These are phyloP conservation scores for Alnus rubra DNA, from an alignment of 306 rosid species.

Conservation along the genomic window DNA sequence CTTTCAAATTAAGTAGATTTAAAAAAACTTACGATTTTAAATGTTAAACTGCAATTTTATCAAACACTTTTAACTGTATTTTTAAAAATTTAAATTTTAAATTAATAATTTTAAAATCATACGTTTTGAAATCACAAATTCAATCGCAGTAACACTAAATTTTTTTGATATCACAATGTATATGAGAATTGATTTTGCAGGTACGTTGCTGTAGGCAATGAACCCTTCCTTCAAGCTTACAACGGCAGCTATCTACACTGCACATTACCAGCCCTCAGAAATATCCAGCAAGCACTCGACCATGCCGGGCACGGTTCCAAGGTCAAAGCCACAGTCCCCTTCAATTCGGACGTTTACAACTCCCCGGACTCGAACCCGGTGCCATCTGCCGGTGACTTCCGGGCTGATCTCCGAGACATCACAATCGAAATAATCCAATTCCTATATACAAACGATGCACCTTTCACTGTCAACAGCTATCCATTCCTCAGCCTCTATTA, in stretches of 20 bases:
- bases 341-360: slow-evolving; percentile 85
- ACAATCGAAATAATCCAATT: slow-evolving; percentile 60
- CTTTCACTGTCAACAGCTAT: slow-evolving; percentile 82
- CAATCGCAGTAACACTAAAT: too few relatives aligned
- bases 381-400: slow-evolving; percentile 90
- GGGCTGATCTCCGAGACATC: slow-evolving; percentile 63
- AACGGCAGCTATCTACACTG: slow-evolving; percentile 61
- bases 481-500: slow-evolving; percentile 78
- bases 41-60: too few relatives aligned
- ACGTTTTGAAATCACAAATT: too few relatives aligned
- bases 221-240: slow-evolving; percentile 83
- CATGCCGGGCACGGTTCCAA: slow-evolving; percentile 57
- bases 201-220: slow-evolving; percentile 94
- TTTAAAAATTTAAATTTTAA: too few relatives aligned
- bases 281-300: slow-evolving; percentile 72
- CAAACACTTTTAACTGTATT: too few relatives aligned
- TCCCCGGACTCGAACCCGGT: slow-evolving; percentile 79
- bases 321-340: slow-evolving; percentile 87
- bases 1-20: too few relatives aligned
- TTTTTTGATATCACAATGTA: slow-evolving; percentile 8
- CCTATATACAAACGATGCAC: slow-evolving; percentile 60
- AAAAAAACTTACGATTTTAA: too few relatives aligned
- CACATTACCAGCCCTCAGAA: slow-evolving; percentile 79
- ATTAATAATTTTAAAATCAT: too few relatives aligned
- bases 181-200: slow-evolving; percentile 44